These are phyloP conservation scores for Lyophyllum semitale DNA, from an alignment of 768 basidiomycete genomes.

Conservation along the genomic window DNA sequence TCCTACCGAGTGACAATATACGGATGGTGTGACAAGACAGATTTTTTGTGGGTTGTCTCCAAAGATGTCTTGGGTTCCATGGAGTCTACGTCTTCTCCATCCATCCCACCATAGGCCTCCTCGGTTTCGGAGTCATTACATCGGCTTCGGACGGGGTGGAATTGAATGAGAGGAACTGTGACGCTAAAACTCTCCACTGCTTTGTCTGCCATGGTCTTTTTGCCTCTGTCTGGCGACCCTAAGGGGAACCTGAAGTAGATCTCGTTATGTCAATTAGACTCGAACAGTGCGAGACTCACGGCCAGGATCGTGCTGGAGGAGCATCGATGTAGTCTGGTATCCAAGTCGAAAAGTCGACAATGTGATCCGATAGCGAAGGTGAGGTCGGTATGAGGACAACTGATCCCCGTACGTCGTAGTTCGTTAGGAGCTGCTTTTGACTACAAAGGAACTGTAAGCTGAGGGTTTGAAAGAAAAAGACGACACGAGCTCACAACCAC, in stretches of 20 bases:
- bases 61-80: not conserved
- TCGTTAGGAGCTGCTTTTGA: constrained; percentile 22
- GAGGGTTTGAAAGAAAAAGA: not conserved
- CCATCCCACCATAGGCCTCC: not conserved
- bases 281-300: constrained; percentile 19
- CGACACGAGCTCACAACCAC: constrained; percentile 27
- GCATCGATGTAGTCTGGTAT: constrained; percentile 26
- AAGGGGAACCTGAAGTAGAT: constrained; percentile 21
- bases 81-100: constrained; percentile 14
- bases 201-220: constrained; percentile 26
- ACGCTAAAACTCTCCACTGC: constrained; percentile 36
- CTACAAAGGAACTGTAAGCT: constrained; percentile 11
- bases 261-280: not conserved
- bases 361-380: constrained; percentile 28
- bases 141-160: constrained; percentile 27
- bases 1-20: constrained; percentile 36
- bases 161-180: constrained; percentile 34
- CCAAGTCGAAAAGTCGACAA: constrained; percentile 31
- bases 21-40: constrained; percentile 29
- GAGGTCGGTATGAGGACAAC: constrained; percentile 35
- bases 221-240: constrained; percentile 11
- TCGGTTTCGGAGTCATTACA: constrained; percentile 9
- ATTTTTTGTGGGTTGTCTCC: constrained; percentile 16
- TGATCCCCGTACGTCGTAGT: constrained; percentile 37
- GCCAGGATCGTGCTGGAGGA: constrained; percentile 27